Evolutionary conservation across 371 early-diverging fungal genomes (phyloP).

Genomic region (Cokeromyces recurvatus): DNA sequence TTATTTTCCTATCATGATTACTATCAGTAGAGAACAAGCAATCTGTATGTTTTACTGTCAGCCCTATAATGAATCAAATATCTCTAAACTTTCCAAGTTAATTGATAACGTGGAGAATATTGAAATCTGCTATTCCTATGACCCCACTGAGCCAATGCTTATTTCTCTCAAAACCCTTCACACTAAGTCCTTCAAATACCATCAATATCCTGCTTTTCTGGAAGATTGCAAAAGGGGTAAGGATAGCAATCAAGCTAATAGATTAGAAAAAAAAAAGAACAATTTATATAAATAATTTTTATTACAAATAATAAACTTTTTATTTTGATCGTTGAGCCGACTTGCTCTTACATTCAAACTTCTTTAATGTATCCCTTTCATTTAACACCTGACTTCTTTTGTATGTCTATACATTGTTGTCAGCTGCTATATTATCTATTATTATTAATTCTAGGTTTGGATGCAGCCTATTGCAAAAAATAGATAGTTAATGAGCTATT

Average conservation of each 20-base stretch:
- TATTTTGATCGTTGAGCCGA: constrained; percentile 2
- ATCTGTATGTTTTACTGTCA: neutral
- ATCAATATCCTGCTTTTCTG: too few species aligned
- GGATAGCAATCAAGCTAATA: too few species aligned
- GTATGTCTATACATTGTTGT: neutral
- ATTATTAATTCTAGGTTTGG: constrained; percentile 17
- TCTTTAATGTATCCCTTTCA: constrained; percentile 13
- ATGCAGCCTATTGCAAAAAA: constrained; percentile 17
- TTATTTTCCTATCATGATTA: too few species aligned
- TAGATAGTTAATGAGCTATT: constrained; percentile 13
- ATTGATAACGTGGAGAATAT: constrained; percentile 4
- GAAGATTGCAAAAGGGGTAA: too few species aligned
- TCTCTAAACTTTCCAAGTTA: neutral
- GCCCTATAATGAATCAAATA: constrained; percentile 6
- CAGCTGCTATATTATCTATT: constrained; percentile 13
- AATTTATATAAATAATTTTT: constrained; percentile 2
- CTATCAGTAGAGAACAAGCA: constrained; percentile 2
- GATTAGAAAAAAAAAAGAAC: too few species aligned
- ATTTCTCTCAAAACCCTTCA: constrained; percentile 1
- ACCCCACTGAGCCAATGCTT: constrained; percentile 2
- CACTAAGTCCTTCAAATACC: too few species aligned
- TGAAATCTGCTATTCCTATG: constrained; percentile 2
- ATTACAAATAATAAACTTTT: too few species aligned
- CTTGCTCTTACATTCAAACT: constrained; percentile 12
- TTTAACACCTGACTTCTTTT: constrained; percentile 12